Base-by-base conservation (phyloP, 2,329 filamentous ascomycete genomes). In the Plenodomus tracheiphilus region DNA sequence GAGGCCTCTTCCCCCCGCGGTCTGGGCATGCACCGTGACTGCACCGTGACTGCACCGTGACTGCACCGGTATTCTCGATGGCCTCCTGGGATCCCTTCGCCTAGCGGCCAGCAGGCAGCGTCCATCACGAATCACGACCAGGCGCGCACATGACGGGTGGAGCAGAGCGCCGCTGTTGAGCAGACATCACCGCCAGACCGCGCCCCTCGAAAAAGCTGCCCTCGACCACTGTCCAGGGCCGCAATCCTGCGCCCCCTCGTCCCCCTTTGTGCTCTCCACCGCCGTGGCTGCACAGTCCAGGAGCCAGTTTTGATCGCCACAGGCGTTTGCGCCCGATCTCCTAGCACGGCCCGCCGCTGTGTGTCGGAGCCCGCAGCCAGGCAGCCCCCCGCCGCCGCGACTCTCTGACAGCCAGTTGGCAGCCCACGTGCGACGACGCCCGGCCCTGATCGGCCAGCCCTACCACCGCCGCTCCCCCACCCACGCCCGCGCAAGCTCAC, bases 391-490 rank as follows among this genome's bases (percentile, higher is more conserved):
- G 8, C 35, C 13, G 15, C 28, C n/a, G n/a, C n/a, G n/a, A n/a
- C n/a, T n/a, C n/a, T 7, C 13, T 32, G 16, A 37, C 35, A 47
- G 46, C 51, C 49, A 43, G 40, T 39, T 41, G 37, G 37, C 39
- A 21, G 25, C 53, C 58, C 62, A 72, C 68, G 68, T 71, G 69
- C 50, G 35, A 46, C 40, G 47, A 51, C 55, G 47, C 51, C 47
- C 56, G 39, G 39, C 25, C 46, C 43, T 56, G 56, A 66, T 46
- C 59, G 58, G 63, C 54, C 59, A 56, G 58, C 53, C 55, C 56
- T 52, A 50, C 44, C 39, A 53, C 53, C 28, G 28, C 4, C 28
- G 13, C 5, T 3, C 34, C 40, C 30, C 35, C 5, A n/a, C 41
- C 57, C 54, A 52, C 47, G 47, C 39, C 48, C 5, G 22, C 22